phyloP scores from a whole-genome alignment of 306 rosid genomes.

The Rosa persica region DNA sequence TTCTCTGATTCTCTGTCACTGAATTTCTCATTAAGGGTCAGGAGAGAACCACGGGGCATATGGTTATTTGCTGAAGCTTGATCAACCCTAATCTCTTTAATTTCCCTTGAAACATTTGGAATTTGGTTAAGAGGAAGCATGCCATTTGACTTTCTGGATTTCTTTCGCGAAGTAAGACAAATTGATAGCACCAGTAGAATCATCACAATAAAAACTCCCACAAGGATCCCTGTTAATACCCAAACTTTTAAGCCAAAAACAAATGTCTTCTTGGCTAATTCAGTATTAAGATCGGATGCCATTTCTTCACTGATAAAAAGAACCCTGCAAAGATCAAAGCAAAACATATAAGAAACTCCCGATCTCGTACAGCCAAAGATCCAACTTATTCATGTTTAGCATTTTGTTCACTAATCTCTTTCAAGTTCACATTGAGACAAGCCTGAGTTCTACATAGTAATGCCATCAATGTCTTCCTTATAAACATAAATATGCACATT shows the following conservation, averaged over 20 bases:
- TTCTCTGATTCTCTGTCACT: slow-evolving; percentile 66
- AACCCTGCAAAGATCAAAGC: slow-evolving; percentile 36
- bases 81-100: slow-evolving; percentile 84
- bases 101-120: slow-evolving; percentile 71
- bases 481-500: not conserved
- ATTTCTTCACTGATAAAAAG: slow-evolving; percentile 37
- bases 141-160: slow-evolving; percentile 62
- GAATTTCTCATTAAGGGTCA: slow-evolving; percentile 55
- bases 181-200: slow-evolving; percentile 70
- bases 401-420: not conserved
- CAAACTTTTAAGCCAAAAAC: slow-evolving; percentile 76
- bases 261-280: slow-evolving; percentile 65
- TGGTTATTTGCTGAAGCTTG: slow-evolving; percentile 57
- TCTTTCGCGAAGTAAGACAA: slow-evolving; percentile 74
- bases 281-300: slow-evolving; percentile 70
- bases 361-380: slow-evolving; percentile 3
- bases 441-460: not conserved
- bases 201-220: slow-evolving; percentile 62
- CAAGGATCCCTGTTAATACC: slow-evolving; percentile 71
- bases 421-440: slow-evolving; percentile 9
- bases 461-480: not conserved
- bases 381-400: not conserved
- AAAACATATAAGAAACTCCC: slow-evolving; percentile 24
- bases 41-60: slow-evolving; percentile 36
- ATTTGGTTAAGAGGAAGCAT: slow-evolving; percentile 58